Conservation (phyloP, 1,284 basidiomycete species). For the Puccinia horiana region DNA sequence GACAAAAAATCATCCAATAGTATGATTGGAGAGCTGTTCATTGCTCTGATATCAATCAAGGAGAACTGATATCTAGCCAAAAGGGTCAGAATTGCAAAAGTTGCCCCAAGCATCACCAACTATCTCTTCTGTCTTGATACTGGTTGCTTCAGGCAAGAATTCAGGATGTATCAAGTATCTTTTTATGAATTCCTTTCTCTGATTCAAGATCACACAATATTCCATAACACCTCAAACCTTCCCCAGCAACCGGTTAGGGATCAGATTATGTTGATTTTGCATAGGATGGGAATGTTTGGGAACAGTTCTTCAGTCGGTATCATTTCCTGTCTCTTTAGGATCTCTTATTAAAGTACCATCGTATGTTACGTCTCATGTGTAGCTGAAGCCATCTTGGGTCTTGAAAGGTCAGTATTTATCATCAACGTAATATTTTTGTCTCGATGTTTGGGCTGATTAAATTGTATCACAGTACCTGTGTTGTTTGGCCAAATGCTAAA, state of each 20-base stretch:
- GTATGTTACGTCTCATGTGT: neutral
- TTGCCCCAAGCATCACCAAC: conserved; percentile 3
- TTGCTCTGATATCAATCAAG: too few species aligned
- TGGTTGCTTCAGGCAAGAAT: neutral
- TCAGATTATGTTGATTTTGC: neutral
- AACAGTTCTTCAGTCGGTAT: neutral
- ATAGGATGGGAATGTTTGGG: neutral
- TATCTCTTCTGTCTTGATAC: conserved; percentile 20
- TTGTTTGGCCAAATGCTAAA: neutral
- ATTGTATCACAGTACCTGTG: neutral
- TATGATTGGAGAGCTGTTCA: too few species aligned
- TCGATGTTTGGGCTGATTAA: neutral
- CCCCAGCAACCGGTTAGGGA: neutral
- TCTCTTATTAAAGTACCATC: neutral
- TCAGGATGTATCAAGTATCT: neutral
- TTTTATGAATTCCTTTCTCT: neutral
- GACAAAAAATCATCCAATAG: too few species aligned
- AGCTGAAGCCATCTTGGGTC: neutral
- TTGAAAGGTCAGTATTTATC: neutral
- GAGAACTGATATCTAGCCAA: neutral
- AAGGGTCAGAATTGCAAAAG: neutral
- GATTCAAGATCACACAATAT: neutral
- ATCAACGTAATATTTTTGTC: neutral
- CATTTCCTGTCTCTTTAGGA: neutral
- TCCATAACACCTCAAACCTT: neutral